Evolutionary conservation across 495 filamentous ascomycete genomes (phyloP).

Genomic region (Penicillium crystallinum): DNA sequence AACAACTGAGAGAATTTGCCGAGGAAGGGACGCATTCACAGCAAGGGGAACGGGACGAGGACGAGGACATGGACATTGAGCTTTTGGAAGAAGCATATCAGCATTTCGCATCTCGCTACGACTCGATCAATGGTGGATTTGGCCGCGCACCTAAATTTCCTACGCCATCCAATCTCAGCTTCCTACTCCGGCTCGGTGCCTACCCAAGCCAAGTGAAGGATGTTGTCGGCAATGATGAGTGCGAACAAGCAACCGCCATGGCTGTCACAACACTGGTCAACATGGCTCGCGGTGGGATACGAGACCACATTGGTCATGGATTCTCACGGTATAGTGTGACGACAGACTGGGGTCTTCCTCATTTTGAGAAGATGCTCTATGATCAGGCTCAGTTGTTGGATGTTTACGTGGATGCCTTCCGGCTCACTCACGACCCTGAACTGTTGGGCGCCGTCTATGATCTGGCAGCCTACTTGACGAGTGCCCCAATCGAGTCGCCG

Average conservation of each 20-base stretch:
- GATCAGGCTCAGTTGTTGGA: slow-evolving; percentile 87
- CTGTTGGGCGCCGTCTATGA: slow-evolving; percentile 78
- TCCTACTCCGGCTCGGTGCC: slow-evolving; percentile 69
- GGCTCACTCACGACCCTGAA: slow-evolving; percentile 62
- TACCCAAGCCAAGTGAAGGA: slow-evolving; percentile 72
- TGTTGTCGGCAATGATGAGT: slow-evolving; percentile 79
- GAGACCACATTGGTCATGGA: slow-evolving; percentile 88
- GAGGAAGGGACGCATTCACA: slow-evolving; percentile 72
- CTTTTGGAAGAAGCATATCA: slow-evolving; percentile 84
- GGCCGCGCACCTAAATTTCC: slow-evolving; percentile 77
- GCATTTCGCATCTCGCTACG: slow-evolving; percentile 74
- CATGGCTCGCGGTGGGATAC: slow-evolving; percentile 82
- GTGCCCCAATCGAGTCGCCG: slow-evolving; percentile 54
- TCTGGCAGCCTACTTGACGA: slow-evolving; percentile 75
- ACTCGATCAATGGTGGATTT: slow-evolving; percentile 75
- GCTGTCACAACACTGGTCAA: slow-evolving; percentile 71
- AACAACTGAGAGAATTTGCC: slow-evolving; percentile 77
- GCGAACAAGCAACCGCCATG: slow-evolving; percentile 71
- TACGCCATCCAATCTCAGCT: slow-evolving; percentile 77
- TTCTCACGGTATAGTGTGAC: slow-evolving; percentile 91
- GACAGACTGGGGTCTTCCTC: slow-evolving; percentile 82
- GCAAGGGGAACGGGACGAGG: slow-evolving; percentile 46
- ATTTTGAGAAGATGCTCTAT: slow-evolving; percentile 98
- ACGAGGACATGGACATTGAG: slow-evolving; percentile 77
- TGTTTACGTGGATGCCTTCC: slow-evolving; percentile 84